These are phyloP conservation scores for Chaetoscypha palmicola DNA, from an alignment of 2,329 filamentous ascomycete genomes.

Conservation along the genomic window DNA sequence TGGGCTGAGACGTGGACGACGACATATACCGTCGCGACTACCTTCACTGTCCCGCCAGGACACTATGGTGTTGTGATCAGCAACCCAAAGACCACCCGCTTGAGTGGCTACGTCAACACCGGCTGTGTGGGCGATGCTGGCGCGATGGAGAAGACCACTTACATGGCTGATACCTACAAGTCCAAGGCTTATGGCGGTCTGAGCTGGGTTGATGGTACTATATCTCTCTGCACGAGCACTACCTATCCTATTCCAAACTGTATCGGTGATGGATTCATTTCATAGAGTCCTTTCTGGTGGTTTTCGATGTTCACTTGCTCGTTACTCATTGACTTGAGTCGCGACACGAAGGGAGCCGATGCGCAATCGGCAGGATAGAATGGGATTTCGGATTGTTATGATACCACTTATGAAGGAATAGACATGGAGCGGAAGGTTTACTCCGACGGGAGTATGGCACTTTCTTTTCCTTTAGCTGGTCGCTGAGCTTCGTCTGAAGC, in stretches of 20 bases:
- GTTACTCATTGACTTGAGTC: too few relatives aligned
- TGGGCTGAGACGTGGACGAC: constrained; percentile 32
- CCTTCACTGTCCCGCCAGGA: constrained; percentile 31
- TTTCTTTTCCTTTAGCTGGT: too few relatives aligned
- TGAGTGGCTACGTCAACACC: constrained; percentile 31
- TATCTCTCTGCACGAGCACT: constrained; percentile 33
- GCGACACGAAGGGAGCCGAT: too few relatives aligned
- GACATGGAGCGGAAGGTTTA: too few relatives aligned
- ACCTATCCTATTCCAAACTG: constrained; percentile 34
- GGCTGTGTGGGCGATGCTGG: constrained; percentile 31
- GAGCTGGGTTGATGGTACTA: constrained; percentile 36
- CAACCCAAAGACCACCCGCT: constrained; percentile 32
- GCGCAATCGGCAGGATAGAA: too few relatives aligned
- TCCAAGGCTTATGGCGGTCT: constrained; percentile 30
- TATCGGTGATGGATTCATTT: constrained; percentile 29
- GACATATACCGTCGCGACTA: constrained; percentile 28
- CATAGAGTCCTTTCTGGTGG: too few relatives aligned
- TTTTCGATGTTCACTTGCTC: too few relatives aligned
- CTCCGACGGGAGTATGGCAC: too few relatives aligned
- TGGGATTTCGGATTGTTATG: too few relatives aligned
- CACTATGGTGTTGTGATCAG: constrained; percentile 36
- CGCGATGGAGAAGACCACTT: constrained; percentile 19
- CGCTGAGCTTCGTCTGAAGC: too few relatives aligned
- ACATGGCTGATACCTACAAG: constrained; percentile 32
- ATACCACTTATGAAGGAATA: too few relatives aligned